Evolutionary conservation across 2,329 filamentous ascomycete genomes (phyloP).

Genomic region (Aspergillus phoenicis): DNA sequence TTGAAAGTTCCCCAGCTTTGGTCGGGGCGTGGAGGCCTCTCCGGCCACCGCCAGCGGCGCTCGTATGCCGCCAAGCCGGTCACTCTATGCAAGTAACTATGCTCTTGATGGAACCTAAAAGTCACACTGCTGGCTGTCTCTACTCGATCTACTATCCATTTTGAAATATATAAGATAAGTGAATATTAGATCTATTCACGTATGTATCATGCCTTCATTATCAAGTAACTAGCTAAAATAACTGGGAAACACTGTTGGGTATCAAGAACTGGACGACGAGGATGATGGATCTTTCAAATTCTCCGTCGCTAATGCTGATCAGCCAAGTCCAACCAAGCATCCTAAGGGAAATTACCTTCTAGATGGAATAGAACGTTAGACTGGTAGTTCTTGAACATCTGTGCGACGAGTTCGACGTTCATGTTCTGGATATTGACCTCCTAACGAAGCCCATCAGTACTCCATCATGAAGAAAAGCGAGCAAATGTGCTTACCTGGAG

Average conservation of each 20-base stretch:
- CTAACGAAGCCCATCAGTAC: constrained; percentile 48
- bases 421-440: constrained; percentile 99
- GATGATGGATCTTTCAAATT: constrained; percentile 76
- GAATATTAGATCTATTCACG: background rate
- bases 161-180: background rate
- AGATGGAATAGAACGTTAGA: constrained; percentile 96
- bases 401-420: constrained; percentile 95
- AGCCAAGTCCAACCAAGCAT: background rate
- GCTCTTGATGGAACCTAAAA: background rate
- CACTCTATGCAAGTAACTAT: constrained; percentile 2
- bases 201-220: background rate
- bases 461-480: background rate
- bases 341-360: constrained; percentile 66
- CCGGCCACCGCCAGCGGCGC: constrained; percentile 18
- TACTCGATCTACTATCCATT: background rate
- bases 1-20: constrained; percentile 18
- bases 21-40: constrained; percentile 18
- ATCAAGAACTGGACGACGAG: constrained; percentile 40
- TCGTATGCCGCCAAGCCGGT: constrained; percentile 25
- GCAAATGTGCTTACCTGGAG: constrained; percentile 64
- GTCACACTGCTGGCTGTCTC: background rate
- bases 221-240: background rate
- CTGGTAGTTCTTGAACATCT: constrained; percentile 99
- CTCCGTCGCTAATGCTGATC: constrained; percentile 66
- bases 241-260: background rate